Percentiles rank a stretch among this genome's conserved stretches.
Conservation (phyloP, 192 early-diverging fungal species). For the Coemansia sp. region DNA sequence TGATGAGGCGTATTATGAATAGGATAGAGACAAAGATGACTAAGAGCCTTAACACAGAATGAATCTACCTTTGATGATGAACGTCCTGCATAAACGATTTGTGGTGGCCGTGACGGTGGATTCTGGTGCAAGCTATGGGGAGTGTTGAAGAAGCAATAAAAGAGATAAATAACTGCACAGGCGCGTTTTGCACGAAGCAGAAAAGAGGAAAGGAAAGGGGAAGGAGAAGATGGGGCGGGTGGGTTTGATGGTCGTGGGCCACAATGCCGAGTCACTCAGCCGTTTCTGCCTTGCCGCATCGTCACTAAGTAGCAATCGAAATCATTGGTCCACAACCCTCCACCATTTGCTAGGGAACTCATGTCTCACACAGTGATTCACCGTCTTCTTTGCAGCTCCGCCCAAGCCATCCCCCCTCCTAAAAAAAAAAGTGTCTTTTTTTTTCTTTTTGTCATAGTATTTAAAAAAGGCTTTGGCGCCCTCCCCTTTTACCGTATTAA, state of each 20-base stretch:
- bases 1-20: background rate
- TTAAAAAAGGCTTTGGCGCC: too few relatives aligned
- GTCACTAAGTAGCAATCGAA: slow-evolving; percentile 4
- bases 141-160: background rate
- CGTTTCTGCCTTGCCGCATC: slow-evolving; percentile 3
- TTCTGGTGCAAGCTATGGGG: background rate
- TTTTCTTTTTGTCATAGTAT: background rate
- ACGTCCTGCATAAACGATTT: background rate
- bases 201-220: slow-evolving; percentile 5
- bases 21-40: background rate
- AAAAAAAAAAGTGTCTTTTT: background rate
- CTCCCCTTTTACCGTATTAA: too few relatives aligned
- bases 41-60: background rate
- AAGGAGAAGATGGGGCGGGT: background rate
- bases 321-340: background rate
- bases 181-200: slow-evolving; percentile 1
- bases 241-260: background rate
- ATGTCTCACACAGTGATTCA: slow-evolving; percentile 12
- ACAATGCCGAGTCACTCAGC: slow-evolving; percentile 25
- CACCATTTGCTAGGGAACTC: slow-evolving; percentile 12
- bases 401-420: background rate
- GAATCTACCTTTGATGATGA: slow-evolving; percentile 2
- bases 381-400: background rate
- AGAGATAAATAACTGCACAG: slow-evolving; percentile 9
- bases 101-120: too few relatives aligned